Evolutionary conservation across 1,284 basidiomycete genomes (phyloP).

Genomic region (Xerocomus cyaneibrunnescens): DNA sequence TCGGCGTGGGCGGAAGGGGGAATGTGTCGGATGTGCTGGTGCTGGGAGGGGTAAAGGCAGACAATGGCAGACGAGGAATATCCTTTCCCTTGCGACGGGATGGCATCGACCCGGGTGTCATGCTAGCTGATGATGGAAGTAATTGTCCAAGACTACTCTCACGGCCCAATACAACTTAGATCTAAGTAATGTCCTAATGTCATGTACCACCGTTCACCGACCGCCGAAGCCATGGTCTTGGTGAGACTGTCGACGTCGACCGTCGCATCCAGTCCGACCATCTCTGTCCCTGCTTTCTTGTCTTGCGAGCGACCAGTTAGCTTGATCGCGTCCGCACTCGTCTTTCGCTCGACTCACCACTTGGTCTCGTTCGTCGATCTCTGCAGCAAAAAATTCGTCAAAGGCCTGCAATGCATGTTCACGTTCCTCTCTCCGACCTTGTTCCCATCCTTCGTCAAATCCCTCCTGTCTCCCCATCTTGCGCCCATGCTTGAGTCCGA

Average conservation of each 20-base stretch:
- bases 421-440: constrained; percentile 46
- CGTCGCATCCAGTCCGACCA: constrained; percentile 35
- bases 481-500: constrained; percentile 44
- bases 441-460: constrained; percentile 39
- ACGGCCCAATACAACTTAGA: constrained; percentile 1
- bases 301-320: constrained; percentile 12
- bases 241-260: no score
- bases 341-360: constrained; percentile 27
- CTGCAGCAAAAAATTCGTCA: constrained; percentile 50
- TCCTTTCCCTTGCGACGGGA: constrained; percentile 55
- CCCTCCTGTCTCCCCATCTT: constrained; percentile 47
- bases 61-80: constrained; percentile 66
- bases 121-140: background rate
- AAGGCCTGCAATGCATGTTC: constrained; percentile 52
- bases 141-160: constrained; percentile 2
- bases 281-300: constrained; percentile 22
- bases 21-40: constrained; percentile 42
- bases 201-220: constrained; percentile 8
- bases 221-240: constrained; percentile 25
- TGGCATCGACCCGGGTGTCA: background rate
- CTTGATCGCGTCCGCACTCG: background rate
- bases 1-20: constrained; percentile 67
- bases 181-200: background rate
- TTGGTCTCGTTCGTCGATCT: constrained; percentile 37
- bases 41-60: constrained; percentile 69